Evolutionary conservation across 257 asterid genomes (phyloP).

Genomic region (Solanum paucissectum): DNA sequence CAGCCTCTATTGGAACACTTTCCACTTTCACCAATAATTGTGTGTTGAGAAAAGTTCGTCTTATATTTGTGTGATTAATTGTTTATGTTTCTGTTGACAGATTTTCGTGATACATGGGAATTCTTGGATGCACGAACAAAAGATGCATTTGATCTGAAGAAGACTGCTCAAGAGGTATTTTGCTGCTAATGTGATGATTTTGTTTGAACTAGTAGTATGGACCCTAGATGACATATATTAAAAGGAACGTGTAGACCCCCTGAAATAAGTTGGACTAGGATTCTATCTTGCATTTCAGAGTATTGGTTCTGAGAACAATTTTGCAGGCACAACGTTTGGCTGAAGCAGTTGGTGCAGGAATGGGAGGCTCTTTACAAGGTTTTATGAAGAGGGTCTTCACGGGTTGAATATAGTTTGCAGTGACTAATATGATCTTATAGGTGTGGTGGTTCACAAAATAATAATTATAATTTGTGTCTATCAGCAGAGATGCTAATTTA

Average conservation of each 20-base stretch:
- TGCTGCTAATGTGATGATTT: not conserved
- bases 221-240: not conserved
- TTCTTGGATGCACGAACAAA: constrained; percentile 68
- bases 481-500: not conserved
- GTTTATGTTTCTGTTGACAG: constrained; percentile 22
- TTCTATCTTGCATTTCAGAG: not conserved
- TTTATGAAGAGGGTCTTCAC: constrained; percentile 39
- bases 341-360: constrained; percentile 81
- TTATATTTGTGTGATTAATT: not conserved
- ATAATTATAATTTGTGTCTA: not conserved
- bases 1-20: not conserved
- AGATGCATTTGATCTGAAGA: constrained; percentile 78
- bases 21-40: not conserved
- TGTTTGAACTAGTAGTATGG: not conserved
- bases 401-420: constrained; percentile 18
- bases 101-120: constrained; percentile 76
- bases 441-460: not conserved
- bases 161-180: constrained; percentile 73
- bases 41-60: not conserved
- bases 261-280: not conserved
- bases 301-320: not conserved
- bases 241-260: not conserved
- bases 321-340: constrained; percentile 73
- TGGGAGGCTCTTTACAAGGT: constrained; percentile 75
- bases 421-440: not conserved